A percentile compares a stretch with the other conserved stretches of the same genome.
phyloP scores from a whole-genome alignment of 2,329 filamentous ascomycete genomes.

The Aspergillus tamarii region DNA sequence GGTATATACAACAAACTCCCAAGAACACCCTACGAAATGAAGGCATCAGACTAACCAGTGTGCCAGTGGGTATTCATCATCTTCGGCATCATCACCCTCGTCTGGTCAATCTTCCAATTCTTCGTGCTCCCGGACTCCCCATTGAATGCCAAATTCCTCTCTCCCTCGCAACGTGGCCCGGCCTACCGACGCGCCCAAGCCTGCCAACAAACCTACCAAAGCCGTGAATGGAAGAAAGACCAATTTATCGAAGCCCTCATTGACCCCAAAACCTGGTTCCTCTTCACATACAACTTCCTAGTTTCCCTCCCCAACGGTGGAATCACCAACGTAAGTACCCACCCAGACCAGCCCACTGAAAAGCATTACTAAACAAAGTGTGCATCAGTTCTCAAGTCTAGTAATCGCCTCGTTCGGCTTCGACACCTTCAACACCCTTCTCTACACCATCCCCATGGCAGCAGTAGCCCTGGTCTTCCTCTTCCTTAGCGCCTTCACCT shows the following conservation, averaged over 20 bases:
- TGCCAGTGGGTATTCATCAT: slow-evolving; percentile 13
- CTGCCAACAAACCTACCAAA: slow-evolving; percentile 9
- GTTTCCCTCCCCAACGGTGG: slow-evolving; percentile 35
- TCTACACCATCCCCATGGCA: slow-evolving; percentile 17
- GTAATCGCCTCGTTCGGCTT: slow-evolving; percentile 24
- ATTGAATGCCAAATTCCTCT: slow-evolving; percentile 14
- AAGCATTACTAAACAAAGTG: neutral
- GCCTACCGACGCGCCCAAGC: slow-evolving; percentile 11
- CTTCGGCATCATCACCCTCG: slow-evolving; percentile 19
- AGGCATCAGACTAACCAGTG: neutral
- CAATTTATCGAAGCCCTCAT: slow-evolving; percentile 38
- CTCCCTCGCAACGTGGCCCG: slow-evolving; percentile 12
- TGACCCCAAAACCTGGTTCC: slow-evolving; percentile 38
- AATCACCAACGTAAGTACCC: slow-evolving; percentile 20
- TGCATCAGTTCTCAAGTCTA: slow-evolving; percentile 20
- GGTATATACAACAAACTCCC: neutral
- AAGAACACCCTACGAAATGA: no score
- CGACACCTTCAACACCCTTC: slow-evolving; percentile 21
- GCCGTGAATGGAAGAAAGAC: slow-evolving; percentile 13
- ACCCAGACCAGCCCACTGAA: neutral
- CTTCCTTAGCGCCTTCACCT: slow-evolving; percentile 7
- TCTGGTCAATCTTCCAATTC: slow-evolving; percentile 12
- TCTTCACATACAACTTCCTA: slow-evolving; percentile 31
- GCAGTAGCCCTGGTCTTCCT: slow-evolving; percentile 16
- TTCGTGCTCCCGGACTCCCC: slow-evolving; percentile 19